Evolutionary conservation across 2,329 filamentous ascomycete genomes (phyloP), one percentile per base, ranked within the genome.

Genomic region (Apiospora hydei): DNA sequence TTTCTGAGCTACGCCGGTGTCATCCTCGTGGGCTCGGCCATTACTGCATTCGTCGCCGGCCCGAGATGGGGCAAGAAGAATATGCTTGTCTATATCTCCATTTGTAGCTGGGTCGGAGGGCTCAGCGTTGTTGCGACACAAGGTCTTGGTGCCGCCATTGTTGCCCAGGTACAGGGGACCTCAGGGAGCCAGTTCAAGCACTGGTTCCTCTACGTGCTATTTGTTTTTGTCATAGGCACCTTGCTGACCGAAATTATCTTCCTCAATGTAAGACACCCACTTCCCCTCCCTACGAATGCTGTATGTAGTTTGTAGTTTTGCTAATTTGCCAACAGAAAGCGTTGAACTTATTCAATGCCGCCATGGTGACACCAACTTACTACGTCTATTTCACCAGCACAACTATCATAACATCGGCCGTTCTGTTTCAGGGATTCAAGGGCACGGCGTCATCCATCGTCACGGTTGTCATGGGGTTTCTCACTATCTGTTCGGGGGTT

Each of bases 351-450:
- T 98, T 96, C 87, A 98, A 99, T 79, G 96, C 96, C 49, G 96
- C 96, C 10, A 89, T 99, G 75, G 96, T 99, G 73, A 99, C 96
- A 0, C 96, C 96, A 0, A 99, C 96, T 2, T 99, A 99, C 84
- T 99, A 99, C 82, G 96, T 99, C 76, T 96, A 97, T 85, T 99
- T 99, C 81, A 99, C 96, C 51, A 97, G 92, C 77, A 93, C 95
- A 6, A 98, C 96, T 26, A 98, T 99, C 76, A 90, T 98, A 76
- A 97, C 95, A 7, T 98, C 96, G 0, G 93, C 95, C 4, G 91
- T 99, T 67, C 86, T 99, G 3, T 98, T 98, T 83, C 92, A 91
- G 74, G 96, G 96, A 10, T 98, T 99, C 88, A 96, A 97, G 80
- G 96, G 96, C 47, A 94, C 94, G 0, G 87, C 89, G 0, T 88